Base-by-base conservation (phyloP, 2,329 filamentous ascomycete genomes). In the Pseudocercospora crystallina region DNA sequence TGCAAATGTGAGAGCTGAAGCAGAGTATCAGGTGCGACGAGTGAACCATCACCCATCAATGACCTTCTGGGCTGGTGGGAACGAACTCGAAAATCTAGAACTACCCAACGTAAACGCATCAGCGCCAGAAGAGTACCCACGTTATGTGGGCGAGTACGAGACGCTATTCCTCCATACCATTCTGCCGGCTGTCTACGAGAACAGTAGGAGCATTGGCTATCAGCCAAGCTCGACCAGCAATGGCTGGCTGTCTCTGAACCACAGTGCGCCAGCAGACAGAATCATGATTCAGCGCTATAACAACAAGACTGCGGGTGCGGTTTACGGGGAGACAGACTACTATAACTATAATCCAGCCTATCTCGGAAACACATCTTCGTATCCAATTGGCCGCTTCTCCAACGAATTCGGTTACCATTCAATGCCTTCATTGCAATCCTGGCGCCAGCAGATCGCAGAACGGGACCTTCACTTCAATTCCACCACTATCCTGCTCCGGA, bases 391-490 rank as follows among this genome's bases (percentile, higher is more conserved):
- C 2, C 73, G 82, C 8, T 85, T 85, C 58, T 77, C 79, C 2
- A 82, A 83, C 55, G 82, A 85, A 64, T 85, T 85, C 53, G 82
- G 82, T 17, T 84, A 77, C 61, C 80, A 83, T 59, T 80, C 76
- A 48, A 83, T 85, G 81, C 82, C 82, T 0, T 80, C 76, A 44
- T 61, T 84, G 0, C 77, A 82, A 51, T 78, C 74, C 2, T 84
- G 81, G 81, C 71, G 73, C 36, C 75, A 80, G 59, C 80, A 76
- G 2, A 63, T 84, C 1, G 67, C 73, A 1, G 69, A 73, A 1
- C 63, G 72, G 5, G 77, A 84, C 34, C 69, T 85, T 0, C 60
- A 73, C 51, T 83, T 84, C 72, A 83, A 85, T 61, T 81, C 76
- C 43, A 76, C 73, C 2, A 75, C 73, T 0, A 72, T 85, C 38